A percentile compares a stretch with the other conserved stretches of the same genome.
These are phyloP conservation scores for Colletotrichum coccodes DNA, from an alignment of 2,329 filamentous ascomycete genomes.

Conservation along the genomic window DNA sequence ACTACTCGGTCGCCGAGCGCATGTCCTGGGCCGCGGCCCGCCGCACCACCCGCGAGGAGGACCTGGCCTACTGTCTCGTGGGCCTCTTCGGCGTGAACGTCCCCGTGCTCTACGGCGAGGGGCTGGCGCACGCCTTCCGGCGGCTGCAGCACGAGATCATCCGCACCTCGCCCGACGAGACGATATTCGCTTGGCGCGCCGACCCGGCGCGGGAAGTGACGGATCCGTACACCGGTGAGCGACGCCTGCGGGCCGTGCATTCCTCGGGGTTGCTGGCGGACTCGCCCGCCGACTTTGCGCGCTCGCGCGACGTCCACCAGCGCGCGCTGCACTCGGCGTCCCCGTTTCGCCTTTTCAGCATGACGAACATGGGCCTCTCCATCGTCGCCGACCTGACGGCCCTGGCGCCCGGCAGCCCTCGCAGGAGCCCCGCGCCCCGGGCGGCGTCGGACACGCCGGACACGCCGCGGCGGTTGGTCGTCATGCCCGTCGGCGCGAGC, in stretches of 20 bases:
- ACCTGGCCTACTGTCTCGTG: conserved; percentile 41
- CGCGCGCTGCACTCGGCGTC: conserved; percentile 17
- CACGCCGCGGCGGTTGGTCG: not conserved
- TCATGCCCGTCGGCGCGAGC: conserved; percentile 26
- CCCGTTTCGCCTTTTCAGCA: conserved; percentile 25
- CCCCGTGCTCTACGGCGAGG: conserved; percentile 42
- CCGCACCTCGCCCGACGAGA: conserved; percentile 22
- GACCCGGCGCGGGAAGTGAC: not conserved
- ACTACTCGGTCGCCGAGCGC: conserved; percentile 37
- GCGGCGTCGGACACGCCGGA: not conserved
- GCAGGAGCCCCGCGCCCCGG: not conserved
- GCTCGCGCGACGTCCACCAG: conserved; percentile 22
- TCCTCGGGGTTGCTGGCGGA: conserved; percentile 25
- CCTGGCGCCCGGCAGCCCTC: not conserved
- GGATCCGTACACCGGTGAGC: conserved; percentile 18
- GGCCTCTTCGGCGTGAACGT: conserved; percentile 42
- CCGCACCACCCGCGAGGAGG: conserved; percentile 37
- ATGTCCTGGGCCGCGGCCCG: conserved; percentile 43
- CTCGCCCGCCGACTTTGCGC: conserved; percentile 21
- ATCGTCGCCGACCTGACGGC: conserved; percentile 9
- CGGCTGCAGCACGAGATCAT: conserved; percentile 35
- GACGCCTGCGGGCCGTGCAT: not conserved
- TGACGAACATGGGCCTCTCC: conserved; percentile 30
- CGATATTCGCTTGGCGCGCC: conserved; percentile 29
- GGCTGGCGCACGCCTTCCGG: conserved; percentile 36